Evolutionary conservation across 164 flowering plant genomes (phyloP).

Genomic region (Chimonanthus salicifolius): DNA sequence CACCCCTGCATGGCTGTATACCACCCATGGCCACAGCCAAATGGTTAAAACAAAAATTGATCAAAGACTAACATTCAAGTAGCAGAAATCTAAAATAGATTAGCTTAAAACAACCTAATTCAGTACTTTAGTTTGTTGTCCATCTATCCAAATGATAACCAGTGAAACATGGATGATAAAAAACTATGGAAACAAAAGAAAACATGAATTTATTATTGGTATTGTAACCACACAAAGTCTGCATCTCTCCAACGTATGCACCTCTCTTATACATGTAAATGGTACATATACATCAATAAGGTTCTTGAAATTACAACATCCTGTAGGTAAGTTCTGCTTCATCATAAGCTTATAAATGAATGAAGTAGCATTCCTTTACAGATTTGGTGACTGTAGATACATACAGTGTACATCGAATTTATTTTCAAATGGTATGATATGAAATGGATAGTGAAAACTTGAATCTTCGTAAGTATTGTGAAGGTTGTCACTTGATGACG

Average conservation of each 20-base stretch:
- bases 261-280: background rate
- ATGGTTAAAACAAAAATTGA: no score
- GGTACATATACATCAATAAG: no score
- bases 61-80: no score
- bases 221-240: background rate
- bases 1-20: no score
- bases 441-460: background rate
- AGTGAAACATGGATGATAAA: no score
- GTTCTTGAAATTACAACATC: background rate
- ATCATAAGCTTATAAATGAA: background rate
- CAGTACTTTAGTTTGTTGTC: no score
- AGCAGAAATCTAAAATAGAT: no score
- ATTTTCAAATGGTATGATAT: background rate
- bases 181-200: background rate
- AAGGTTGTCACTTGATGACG: background rate
- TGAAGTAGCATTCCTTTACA: background rate
- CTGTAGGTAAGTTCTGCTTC: background rate
- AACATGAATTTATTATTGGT: background rate
- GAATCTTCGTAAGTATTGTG: background rate
- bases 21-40: no score
- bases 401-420: background rate
- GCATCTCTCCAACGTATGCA: background rate
- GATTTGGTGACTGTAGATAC: background rate
- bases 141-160: no score
- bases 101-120: no score